Percentiles rank a stretch among this genome's conserved stretches.
phyloP scores from a whole-genome alignment of 2,329 filamentous ascomycete species.

The Xylaria sp. region DNA sequence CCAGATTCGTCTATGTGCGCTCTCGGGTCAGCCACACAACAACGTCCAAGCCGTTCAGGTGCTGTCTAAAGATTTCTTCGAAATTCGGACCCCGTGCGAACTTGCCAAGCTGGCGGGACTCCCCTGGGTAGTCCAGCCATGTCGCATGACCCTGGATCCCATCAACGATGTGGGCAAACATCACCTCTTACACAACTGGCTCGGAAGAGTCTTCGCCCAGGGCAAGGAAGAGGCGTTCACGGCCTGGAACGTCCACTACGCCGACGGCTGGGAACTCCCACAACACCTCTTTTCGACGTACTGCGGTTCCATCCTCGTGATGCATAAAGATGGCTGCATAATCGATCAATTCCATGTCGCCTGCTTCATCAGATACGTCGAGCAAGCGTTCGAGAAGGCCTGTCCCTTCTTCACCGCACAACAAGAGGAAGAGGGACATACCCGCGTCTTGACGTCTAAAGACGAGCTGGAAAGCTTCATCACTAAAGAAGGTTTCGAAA shows the following conservation, averaged over 20 bases:
- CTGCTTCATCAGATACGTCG: constrained; percentile 28
- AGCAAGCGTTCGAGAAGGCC: background rate
- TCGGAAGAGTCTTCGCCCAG: background rate
- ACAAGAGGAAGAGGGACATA: background rate
- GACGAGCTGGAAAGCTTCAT: background rate
- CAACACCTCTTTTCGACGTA: background rate
- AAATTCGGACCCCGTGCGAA: background rate
- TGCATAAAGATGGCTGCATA: constrained; percentile 13
- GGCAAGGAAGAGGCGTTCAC: background rate
- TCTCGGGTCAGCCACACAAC: background rate
- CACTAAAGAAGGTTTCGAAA: constrained; percentile 15
- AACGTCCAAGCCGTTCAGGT: constrained; percentile 18
- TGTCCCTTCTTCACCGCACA: background rate
- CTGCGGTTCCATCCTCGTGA: constrained; percentile 26
- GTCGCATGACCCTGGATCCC: constrained; percentile 1
- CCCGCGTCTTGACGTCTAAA: background rate
- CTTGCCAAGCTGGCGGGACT: constrained; percentile 14
- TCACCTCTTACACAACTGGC: background rate
- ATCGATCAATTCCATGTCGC: constrained; percentile 22
- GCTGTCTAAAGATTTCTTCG: background rate
- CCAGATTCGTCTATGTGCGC: background rate
- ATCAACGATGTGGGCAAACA: constrained; percentile 1
- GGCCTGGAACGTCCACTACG: background rate
- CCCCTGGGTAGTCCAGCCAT: constrained; percentile 27
- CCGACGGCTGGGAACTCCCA: constrained; percentile 1